phyloP scores from a whole-genome alignment of 2,329 filamentous ascomycete genomes.

The Arachnomyces sp. region DNA sequence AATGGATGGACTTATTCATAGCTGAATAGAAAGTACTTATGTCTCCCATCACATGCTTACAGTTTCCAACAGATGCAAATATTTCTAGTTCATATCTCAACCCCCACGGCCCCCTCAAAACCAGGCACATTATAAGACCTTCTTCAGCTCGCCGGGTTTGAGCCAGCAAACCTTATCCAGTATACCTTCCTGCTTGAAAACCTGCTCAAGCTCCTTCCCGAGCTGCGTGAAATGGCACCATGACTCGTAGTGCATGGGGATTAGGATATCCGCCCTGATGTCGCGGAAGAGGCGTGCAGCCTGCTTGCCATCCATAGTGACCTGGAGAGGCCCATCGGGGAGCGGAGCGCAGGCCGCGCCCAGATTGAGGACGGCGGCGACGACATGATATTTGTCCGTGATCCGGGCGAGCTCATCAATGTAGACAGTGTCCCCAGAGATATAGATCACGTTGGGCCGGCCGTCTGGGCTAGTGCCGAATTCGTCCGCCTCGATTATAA shows the following conservation, averaged over 20 bases:
- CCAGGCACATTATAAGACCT: constrained; percentile 6
- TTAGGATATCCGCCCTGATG: constrained; percentile 34
- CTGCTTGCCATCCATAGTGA: constrained; percentile 41
- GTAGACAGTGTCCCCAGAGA: constrained; percentile 45
- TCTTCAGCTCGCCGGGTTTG: constrained; percentile 16
- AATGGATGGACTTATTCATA: too few species aligned
- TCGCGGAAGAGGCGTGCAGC: constrained; percentile 33
- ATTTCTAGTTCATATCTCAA: too few species aligned
- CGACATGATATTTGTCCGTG: constrained; percentile 29
- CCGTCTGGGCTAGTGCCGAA: constrained; percentile 34
- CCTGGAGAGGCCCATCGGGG: constrained; percentile 23
- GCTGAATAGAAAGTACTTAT: too few species aligned
- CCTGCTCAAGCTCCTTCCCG: constrained; percentile 21
- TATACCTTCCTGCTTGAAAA: constrained; percentile 30
- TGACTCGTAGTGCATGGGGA: constrained; percentile 43
- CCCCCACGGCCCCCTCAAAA: too few species aligned
- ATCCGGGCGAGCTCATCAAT: constrained; percentile 34
- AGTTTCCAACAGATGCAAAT: too few species aligned
- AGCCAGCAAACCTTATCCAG: constrained; percentile 30
- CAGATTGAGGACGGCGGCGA: constrained; percentile 36
- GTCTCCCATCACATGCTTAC: too few species aligned
- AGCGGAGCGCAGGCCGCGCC: constrained; percentile 27
- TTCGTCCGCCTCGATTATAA: constrained; percentile 29
- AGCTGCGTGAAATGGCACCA: constrained; percentile 41
- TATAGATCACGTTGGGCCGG: constrained; percentile 41